Conservation (phyloP, 2,329 filamentous ascomycete species). For the Hymenoscyphus repandus region DNA sequence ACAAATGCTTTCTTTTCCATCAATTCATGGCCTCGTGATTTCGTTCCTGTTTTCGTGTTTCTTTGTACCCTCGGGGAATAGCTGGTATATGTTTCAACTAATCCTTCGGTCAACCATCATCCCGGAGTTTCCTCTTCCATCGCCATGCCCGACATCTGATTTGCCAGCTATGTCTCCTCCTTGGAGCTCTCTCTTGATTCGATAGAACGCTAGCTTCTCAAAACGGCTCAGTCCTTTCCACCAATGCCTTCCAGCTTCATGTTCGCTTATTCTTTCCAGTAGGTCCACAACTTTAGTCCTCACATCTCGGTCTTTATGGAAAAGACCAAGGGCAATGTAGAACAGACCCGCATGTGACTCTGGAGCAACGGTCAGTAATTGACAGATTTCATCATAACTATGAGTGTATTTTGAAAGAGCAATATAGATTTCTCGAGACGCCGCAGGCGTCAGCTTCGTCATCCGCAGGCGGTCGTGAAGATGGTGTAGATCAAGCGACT, state of each 20-base stretch:
- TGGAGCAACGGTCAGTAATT: constrained; percentile 75
- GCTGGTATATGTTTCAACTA: constrained; percentile 36
- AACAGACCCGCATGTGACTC: constrained; percentile 86
- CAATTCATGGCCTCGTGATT: constrained; percentile 23
- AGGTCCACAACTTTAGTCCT: constrained; percentile 72
- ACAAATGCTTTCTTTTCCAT: not conserved
- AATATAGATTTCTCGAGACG: constrained; percentile 80
- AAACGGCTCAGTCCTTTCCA: constrained; percentile 84
- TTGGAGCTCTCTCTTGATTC: constrained; percentile 60
- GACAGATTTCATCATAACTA: constrained; percentile 78
- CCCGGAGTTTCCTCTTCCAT: constrained; percentile 15
- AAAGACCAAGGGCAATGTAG: constrained; percentile 83
- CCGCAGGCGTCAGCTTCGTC: constrained; percentile 68
- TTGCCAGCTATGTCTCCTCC: constrained; percentile 45
- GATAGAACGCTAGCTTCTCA: constrained; percentile 77
- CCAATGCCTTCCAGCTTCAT: constrained; percentile 90
- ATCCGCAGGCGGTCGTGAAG: constrained; percentile 86
- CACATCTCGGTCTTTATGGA: constrained; percentile 81
- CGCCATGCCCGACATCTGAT: constrained; percentile 22
- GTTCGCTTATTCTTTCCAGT: constrained; percentile 74
- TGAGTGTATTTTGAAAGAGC: constrained; percentile 71
- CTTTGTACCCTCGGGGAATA: not conserved
- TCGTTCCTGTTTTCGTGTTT: constrained; percentile 2
- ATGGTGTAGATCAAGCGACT: constrained; percentile 82
- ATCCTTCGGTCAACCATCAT: constrained; percentile 41